These are phyloP conservation scores for Gynochthodes officinalis DNA, from an alignment of 257 asterid species.

Conservation along the genomic window DNA sequence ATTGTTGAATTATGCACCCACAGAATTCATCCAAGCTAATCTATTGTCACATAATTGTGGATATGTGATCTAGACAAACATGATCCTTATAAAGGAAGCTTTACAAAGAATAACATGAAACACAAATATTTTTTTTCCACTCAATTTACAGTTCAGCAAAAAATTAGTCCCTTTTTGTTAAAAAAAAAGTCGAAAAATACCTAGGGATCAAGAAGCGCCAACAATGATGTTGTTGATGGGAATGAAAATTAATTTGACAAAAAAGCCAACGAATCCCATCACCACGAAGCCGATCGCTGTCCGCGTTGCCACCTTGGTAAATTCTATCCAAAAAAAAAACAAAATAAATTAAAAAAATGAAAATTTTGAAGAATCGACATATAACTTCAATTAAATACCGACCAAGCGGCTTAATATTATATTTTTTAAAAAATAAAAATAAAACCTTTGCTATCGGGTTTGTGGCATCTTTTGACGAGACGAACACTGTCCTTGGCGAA, in stretches of 20 bases:
- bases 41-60: too few species aligned
- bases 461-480: too few species aligned
- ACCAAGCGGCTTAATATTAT: too few species aligned
- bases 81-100: too few species aligned
- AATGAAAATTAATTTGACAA: constrained; percentile 33
- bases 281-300: constrained; percentile 33
- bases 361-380: background rate
- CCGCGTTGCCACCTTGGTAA: too few species aligned
- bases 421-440: background rate
- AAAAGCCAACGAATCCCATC: constrained; percentile 36
- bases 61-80: too few species aligned
- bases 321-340: constrained; percentile 15
- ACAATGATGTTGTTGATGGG: constrained; percentile 37
- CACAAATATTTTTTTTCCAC: background rate
- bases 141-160: background rate
- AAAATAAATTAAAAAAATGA: background rate
- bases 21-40: too few species aligned
- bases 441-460: constrained; percentile 32
- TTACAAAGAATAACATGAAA: background rate
- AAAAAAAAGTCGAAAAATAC: background rate
- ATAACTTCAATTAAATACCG: too few species aligned
- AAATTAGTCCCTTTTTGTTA: background rate
- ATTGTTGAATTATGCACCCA: too few species aligned
- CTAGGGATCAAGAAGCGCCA: constrained; percentile 20
- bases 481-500: constrained; percentile 32